These are phyloP conservation scores for Psophocarpus tetragonolobus DNA, from an alignment of 306 rosid species.

Conservation along the genomic window DNA sequence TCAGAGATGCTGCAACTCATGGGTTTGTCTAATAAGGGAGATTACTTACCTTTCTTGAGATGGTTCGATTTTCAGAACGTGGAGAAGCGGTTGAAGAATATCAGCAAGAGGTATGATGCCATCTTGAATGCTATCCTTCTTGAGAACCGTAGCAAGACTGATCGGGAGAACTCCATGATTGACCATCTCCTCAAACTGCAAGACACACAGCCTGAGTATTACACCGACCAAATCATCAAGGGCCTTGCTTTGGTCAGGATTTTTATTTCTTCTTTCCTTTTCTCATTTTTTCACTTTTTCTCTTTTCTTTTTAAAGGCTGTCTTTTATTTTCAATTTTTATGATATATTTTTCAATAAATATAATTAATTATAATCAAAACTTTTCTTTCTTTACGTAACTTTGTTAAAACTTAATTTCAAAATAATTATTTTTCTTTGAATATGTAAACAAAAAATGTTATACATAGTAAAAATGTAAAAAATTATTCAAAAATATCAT, in stretches of 20 bases:
- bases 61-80: constrained; percentile 6
- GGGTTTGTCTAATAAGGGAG: neutral
- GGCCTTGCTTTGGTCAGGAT: constrained; percentile 11
- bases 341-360: too few relatives aligned
- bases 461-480: too few relatives aligned
- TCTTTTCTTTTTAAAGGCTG: too few relatives aligned
- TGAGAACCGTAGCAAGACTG: neutral
- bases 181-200: neutral
- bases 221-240: neutral
- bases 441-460: neutral
- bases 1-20: neutral
- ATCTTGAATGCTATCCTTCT: neutral
- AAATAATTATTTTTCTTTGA: too few relatives aligned
- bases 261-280: too few relatives aligned
- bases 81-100: neutral
- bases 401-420: too few relatives aligned
- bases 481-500: too few relatives aligned
- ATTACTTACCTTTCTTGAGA: neutral
- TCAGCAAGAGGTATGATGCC: neutral
- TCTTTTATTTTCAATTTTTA: too few relatives aligned
- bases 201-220: neutral
- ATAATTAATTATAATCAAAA: too few relatives aligned
- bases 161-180: neutral
- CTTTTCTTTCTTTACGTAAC: too few relatives aligned
- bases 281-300: too few relatives aligned